A percentile compares a stretch with the other conserved stretches of the same genome.
Evolutionary conservation across 768 basidiomycete genomes (phyloP).

Genomic region (Termitomyces sp.): DNA sequence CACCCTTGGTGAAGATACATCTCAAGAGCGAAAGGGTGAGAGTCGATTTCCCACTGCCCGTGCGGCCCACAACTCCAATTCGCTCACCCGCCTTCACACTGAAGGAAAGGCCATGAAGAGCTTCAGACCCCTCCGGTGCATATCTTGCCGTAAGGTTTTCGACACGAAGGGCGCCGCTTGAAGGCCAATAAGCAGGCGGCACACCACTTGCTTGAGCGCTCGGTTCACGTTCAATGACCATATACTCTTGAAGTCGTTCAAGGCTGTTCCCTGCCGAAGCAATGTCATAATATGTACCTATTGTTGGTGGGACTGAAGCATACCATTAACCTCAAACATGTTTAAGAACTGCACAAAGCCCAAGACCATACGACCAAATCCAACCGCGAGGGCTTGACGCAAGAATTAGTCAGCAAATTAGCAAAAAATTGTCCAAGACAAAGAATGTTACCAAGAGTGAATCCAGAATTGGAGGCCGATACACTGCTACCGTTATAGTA

Average conservation of each 20-base stretch:
- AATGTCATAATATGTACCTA: no score
- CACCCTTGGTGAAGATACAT: no score
- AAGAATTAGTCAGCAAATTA: not conserved
- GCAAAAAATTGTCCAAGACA: no score
- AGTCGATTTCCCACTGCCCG: no score
- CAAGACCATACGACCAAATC: conserved; percentile 49
- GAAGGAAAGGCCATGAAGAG: no score
- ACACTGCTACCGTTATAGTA: conserved; percentile 40
- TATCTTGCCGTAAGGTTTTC: conserved; percentile 25
- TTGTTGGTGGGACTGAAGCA: conserved; percentile 10
- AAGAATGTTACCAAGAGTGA: conserved; percentile 7
- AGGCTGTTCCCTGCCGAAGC: conserved; percentile 19
- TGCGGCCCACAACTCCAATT: no score
- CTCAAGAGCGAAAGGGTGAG: no score
- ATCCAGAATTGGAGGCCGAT: conserved; percentile 8
- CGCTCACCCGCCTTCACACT: no score
- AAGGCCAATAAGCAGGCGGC: conserved; percentile 50
- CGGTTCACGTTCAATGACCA: conserved; percentile 53
- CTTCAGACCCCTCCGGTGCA: no score
- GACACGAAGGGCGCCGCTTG: conserved; percentile 15
- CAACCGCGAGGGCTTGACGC: conserved; percentile 22
- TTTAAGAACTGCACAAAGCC: conserved; percentile 36
- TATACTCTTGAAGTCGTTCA: conserved; percentile 66
- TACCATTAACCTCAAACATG: conserved; percentile 35
- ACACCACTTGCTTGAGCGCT: conserved; percentile 11